Evolutionary conservation across 495 filamentous ascomycete species (phyloP).

Genomic region (Podospora pseudopauciseta): DNA sequence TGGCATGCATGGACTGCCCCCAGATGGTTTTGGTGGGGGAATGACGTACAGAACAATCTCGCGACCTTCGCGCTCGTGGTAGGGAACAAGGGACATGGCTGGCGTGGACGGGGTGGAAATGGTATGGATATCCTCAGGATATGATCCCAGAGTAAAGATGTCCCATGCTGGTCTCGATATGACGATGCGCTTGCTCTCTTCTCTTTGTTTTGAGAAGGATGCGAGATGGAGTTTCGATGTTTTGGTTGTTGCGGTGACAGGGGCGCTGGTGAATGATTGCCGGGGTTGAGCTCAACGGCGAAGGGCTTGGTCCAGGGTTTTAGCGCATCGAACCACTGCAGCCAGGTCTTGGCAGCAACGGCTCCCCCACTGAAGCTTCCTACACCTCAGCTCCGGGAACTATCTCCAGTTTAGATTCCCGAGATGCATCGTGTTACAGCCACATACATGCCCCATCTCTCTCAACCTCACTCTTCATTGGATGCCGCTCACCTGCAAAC

Average conservation of each 20-base stretch:
- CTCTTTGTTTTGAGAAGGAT: neutral
- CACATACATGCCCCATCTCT: neutral
- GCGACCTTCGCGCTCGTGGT: slow-evolving; percentile 56
- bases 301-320: neutral
- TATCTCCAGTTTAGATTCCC: neutral
- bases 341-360: neutral
- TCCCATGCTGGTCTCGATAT: slow-evolving; percentile 18
- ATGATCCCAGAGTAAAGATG: slow-evolving; percentile 4
- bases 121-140: neutral
- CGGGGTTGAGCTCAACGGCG: neutral
- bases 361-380: neutral
- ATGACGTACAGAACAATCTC: slow-evolving; percentile 57
- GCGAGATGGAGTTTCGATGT: neutral
- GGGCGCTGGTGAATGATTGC: neutral
- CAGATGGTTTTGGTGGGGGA: neutral
- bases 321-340: slow-evolving; percentile 8
- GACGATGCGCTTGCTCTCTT: neutral
- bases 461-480: neutral
- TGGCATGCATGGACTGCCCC: neutral
- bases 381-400: neutral
- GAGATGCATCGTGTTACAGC: neutral
- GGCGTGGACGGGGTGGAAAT: neutral
- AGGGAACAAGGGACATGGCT: slow-evolving; percentile 62
- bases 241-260: neutral
- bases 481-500: neutral